phyloP scores from a whole-genome alignment of 176 grass and related monocot species.

The Pontederia paniculata region DNA sequence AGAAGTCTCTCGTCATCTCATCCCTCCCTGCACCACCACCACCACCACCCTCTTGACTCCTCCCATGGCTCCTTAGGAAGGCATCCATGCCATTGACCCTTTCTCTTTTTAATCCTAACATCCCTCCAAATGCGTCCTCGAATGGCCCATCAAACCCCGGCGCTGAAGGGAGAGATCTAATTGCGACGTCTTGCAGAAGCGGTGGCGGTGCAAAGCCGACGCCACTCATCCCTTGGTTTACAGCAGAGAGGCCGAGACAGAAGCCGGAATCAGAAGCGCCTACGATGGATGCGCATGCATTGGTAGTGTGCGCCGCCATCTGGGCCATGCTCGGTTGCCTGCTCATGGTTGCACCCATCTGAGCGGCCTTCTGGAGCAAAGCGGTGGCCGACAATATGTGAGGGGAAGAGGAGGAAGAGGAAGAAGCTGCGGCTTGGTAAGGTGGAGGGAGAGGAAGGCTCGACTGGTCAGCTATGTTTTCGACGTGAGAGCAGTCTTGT shows the following conservation, averaged over 20 bases:
- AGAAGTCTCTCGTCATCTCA: slow-evolving; percentile 72
- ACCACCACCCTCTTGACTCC: neutral
- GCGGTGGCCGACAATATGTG: slow-evolving; percentile 99
- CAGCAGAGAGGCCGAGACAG: slow-evolving; percentile 16
- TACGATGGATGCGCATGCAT: slow-evolving; percentile 6
- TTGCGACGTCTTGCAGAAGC: too few species aligned
- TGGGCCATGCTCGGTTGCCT: slow-evolving; percentile 47
- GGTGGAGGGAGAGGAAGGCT: neutral
- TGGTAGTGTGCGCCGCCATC: slow-evolving; percentile 53
- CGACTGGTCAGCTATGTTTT: slow-evolving; percentile 18
- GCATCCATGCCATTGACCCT: too few species aligned
- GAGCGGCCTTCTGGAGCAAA: slow-evolving; percentile 86
- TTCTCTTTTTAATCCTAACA: too few species aligned
- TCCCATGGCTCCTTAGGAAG: neutral
- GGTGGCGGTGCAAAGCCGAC: neutral
- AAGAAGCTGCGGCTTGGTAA: neutral
- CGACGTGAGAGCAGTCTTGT: slow-evolving; percentile 15
- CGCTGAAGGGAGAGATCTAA: too few species aligned
- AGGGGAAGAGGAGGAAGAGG: slow-evolving; percentile 30
- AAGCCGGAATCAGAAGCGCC: slow-evolving; percentile 17
- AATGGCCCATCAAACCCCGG: too few species aligned
- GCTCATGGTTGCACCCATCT: slow-evolving; percentile 87
- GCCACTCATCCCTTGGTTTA: slow-evolving; percentile 13
- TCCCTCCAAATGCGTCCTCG: too few species aligned
- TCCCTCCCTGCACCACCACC: slow-evolving; percentile 23